These are phyloP conservation scores for Fraxinus ornus DNA, from an alignment of 305 asterid species.

Conservation along the genomic window DNA sequence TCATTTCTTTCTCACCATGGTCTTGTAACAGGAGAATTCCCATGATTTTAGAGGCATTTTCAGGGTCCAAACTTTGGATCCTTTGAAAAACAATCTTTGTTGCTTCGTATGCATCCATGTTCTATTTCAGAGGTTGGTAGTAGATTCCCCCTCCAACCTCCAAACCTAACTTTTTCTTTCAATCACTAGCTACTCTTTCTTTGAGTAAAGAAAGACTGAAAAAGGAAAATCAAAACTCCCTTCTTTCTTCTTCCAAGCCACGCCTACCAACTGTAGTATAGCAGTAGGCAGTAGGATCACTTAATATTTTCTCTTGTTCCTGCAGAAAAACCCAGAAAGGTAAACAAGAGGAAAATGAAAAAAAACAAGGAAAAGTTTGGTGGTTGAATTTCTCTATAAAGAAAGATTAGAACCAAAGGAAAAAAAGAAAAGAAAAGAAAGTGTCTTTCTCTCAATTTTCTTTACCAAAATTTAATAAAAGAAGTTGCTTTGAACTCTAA, in stretches of 20 bases:
- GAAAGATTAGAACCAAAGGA: conserved; percentile 22
- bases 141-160: conserved; percentile 44
- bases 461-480: conserved; percentile 12
- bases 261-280: conserved; percentile 21
- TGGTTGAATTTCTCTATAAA: conserved; percentile 41
- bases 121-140: conserved; percentile 29
- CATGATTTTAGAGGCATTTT: conserved; percentile 71
- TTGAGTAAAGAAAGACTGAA: conserved; percentile 27
- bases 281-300: conserved; percentile 28
- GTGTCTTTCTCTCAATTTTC: conserved; percentile 15
- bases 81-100: conserved; percentile 66
- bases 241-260: conserved; percentile 30
- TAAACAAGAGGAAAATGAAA: conserved; percentile 5
- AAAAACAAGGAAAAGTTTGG: conserved; percentile 19
- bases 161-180: conserved; percentile 25
- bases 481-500: conserved; percentile 17
- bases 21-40: conserved; percentile 70
- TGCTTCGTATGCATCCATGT: conserved; percentile 80
- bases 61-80: conserved; percentile 66
- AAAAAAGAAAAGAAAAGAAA: background rate
- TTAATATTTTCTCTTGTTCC: conserved; percentile 44
- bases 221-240: conserved; percentile 21
- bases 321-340: conserved; percentile 45
- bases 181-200: conserved; percentile 24
- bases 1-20: conserved; percentile 81